phyloP scores from a whole-genome alignment of 129 eudicot genomes.

The Pseudognaphalium luteoalbum region DNA sequence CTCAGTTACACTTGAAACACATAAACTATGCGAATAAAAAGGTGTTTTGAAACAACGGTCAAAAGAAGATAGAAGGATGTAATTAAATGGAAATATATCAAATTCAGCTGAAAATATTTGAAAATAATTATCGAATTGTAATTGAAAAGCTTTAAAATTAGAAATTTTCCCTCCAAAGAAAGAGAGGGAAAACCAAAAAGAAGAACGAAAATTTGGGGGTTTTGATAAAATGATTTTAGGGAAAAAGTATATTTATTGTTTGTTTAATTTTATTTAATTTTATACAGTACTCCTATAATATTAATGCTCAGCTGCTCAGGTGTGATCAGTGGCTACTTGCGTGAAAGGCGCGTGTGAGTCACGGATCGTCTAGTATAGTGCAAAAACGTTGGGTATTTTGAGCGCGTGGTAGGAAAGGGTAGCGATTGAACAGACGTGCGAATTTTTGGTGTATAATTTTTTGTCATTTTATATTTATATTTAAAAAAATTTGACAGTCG shows the following conservation, averaged over 20 bases:
- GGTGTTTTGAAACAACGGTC: constrained; percentile 28
- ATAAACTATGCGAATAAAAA: constrained; percentile 22
- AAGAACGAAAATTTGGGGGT: constrained; percentile 17
- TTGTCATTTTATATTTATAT: background rate
- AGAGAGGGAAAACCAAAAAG: constrained; percentile 43
- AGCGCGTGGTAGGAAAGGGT: background rate
- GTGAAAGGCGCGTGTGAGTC: background rate
- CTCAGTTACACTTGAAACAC: constrained; percentile 11
- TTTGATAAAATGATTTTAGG: background rate
- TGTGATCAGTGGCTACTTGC: background rate
- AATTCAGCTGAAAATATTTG: constrained; percentile 30
- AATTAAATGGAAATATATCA: constrained; percentile 9
- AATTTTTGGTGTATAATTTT: background rate
- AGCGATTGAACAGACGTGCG: background rate
- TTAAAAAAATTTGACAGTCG: background rate
- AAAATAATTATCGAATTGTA: constrained; percentile 18
- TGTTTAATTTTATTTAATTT: background rate
- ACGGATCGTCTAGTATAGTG: background rate
- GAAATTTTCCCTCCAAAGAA: constrained; percentile 44
- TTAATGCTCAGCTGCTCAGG: background rate
- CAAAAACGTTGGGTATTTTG: background rate
- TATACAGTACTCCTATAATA: background rate
- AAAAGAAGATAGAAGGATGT: constrained; percentile 15
- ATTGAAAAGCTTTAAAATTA: constrained; percentile 27
- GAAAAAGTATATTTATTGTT: background rate